Conservation (phyloP, 257 asterid species). For the Parsonsia alboflavescens region DNA sequence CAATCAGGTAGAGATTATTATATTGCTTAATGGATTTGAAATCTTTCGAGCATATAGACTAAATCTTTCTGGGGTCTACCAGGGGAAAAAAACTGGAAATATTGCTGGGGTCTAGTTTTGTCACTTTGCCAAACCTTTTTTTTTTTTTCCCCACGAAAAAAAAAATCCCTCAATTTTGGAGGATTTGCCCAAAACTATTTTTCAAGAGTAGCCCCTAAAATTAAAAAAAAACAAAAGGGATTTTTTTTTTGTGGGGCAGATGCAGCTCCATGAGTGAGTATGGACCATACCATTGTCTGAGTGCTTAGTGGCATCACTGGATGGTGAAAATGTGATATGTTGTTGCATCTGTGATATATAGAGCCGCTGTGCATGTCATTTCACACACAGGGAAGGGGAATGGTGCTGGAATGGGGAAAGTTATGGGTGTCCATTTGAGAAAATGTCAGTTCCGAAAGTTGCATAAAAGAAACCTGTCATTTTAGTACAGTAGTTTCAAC, state of each 20-base stretch:
- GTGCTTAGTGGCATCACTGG: conserved; percentile 21
- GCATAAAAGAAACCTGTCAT: neutral
- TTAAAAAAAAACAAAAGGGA: no score
- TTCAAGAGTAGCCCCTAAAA: neutral
- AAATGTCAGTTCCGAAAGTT: neutral
- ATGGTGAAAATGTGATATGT: conserved; percentile 36
- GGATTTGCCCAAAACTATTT: neutral
- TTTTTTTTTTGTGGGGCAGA: neutral
- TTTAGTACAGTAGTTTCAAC: no score
- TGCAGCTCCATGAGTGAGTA: conserved; percentile 27
- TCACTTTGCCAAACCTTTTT: neutral
- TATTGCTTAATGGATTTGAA: neutral
- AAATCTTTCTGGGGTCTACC: conserved; percentile 10
- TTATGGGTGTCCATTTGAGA: conserved; percentile 46
- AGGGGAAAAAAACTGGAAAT: neutral
- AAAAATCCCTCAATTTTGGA: neutral
- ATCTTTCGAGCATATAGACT: neutral
- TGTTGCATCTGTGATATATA: conserved; percentile 18
- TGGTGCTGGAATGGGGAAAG: conserved; percentile 31
- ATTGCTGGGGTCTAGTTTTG: neutral
- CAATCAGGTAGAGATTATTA: neutral
- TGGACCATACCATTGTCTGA: conserved; percentile 41
- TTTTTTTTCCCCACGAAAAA: no score
- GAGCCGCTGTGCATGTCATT: conserved; percentile 24
- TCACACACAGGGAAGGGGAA: conserved; percentile 12